Base-by-base conservation (phyloP, 1,139 yeast genomes). In the Candida albicans region DNA sequence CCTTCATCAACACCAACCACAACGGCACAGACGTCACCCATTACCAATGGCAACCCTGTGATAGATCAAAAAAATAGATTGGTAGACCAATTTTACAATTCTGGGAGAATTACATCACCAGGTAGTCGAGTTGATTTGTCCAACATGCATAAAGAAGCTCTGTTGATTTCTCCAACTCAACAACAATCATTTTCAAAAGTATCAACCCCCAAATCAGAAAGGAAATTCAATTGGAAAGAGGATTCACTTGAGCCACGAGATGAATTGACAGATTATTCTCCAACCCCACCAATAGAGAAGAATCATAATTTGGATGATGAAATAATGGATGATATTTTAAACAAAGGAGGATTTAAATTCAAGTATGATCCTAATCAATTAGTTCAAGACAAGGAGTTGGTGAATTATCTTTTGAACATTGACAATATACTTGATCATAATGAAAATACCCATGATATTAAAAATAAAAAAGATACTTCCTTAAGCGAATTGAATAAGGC, bases 71-170 rank as follows among this genome's bases (percentile, higher is more conserved):
- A 58, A 40, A 68, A 67, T 46, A 54, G 74, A 35, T 54, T 72
- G 44, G 77, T 70, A 45, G 74, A 70, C 51, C 76, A 70, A 49
- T 72, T 72, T 52, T 71, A 67, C 53, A 65, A 54, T 41, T n/a
- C 48, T 2, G 39, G 29, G 56, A 44, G 44, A 48, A 46, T 32
- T 6, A 36, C 37, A 8, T 35, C 42, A 26, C 39, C 26, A 37
- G 28, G 31, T 31, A 47, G 52, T 35, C 36, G 40, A 35, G 34
- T 43, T 3, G 46, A 44, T 33, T 37, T 44, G 22, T 18, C 40
- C 8, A 39, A 29, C 29, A 8, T 35, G 33, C 28, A 26, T 22
- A 39, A 38, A 32, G 36, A 22, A 10, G 14, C 12, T 13, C n/a
- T 35, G 13, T 31, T 30, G 9, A 34, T 33, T 25, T 26, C 33